phyloP scores from a whole-genome alignment of 495 filamentous ascomycete genomes.

The Xylaria intraflava region DNA sequence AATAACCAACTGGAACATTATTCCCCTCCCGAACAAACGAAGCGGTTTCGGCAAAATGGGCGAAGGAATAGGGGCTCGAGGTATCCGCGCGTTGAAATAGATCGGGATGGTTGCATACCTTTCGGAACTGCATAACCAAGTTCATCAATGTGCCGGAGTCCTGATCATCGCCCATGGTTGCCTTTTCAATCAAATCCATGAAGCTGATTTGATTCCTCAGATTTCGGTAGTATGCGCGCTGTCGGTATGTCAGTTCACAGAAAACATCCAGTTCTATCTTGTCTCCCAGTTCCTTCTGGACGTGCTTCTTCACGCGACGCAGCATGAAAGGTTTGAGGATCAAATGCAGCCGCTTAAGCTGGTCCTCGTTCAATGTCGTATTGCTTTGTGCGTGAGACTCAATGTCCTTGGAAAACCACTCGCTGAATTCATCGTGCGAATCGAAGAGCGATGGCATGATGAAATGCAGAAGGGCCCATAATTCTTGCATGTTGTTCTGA shows the following conservation, averaged over 20 bases:
- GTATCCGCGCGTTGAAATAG: slow-evolving; percentile 93
- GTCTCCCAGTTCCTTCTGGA: slow-evolving; percentile 96
- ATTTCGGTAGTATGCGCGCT: slow-evolving; percentile 88
- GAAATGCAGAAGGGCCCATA: slow-evolving; percentile 96
- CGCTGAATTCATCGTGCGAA: slow-evolving; percentile 97
- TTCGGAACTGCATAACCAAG: slow-evolving; percentile 98
- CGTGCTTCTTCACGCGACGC: slow-evolving; percentile 97
- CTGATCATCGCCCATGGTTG: slow-evolving; percentile 85
- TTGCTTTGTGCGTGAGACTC: slow-evolving; percentile 98
- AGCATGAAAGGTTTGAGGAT: slow-evolving; percentile 99
- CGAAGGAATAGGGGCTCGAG: slow-evolving; percentile 73
- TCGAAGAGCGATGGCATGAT: slow-evolving; percentile 99
- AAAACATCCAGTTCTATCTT: slow-evolving; percentile 96
- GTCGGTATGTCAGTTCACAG: slow-evolving; percentile 94
- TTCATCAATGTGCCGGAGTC: slow-evolving; percentile 98
- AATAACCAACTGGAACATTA: slow-evolving; percentile 75
- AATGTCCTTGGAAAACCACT: slow-evolving; percentile 99
- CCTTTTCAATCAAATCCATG: slow-evolving; percentile 97
- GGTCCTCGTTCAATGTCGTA: slow-evolving; percentile 96
- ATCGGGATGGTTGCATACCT: slow-evolving; percentile 98
- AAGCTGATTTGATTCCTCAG: slow-evolving; percentile 95
- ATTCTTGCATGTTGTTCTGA: slow-evolving; percentile 99
- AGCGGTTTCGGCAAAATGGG: slow-evolving; percentile 84
- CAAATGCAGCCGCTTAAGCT: slow-evolving; percentile 94
- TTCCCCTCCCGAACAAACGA: slow-evolving; percentile 87